Evolutionary conservation across 2,329 filamentous ascomycete genomes (phyloP), one percentile per base, ranked within the genome.

Genomic region (Thelonectria blattea): DNA sequence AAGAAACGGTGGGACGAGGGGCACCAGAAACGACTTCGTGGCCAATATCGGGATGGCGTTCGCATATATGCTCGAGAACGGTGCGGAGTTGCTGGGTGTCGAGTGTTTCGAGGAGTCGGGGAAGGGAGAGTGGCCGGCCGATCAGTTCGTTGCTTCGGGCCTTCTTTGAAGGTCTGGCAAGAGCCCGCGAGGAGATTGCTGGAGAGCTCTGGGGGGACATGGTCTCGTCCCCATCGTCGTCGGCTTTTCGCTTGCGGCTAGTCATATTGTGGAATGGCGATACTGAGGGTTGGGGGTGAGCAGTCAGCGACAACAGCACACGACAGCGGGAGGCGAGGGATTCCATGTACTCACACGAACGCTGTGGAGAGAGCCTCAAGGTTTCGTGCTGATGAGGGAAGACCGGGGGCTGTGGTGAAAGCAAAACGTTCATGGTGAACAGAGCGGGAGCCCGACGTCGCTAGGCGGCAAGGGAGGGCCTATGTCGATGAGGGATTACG

Each of bases 61-160:
- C 91, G 80, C 93, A 97, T 73, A 99, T 91, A 56, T 91, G 89
- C 74, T 93, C 91, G n/a, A 99, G 84, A 1, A 97, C 88, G 37
- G 87, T 88, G 68, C 94, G 89, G 71, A 99, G 85, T 67, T 96
- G 91, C 61, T 91, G 86, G 61, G 89, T 89, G 72, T 96, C 92
- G 46, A 99, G 86, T 0, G 95, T 98, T 79, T 99, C 94, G 64
- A 99, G 88, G n/a, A 99, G 85, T 71, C 95, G 89, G 58, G 83
- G 81, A 8, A 87, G 79, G 2, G 80, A 71, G 43, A 88, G 77
- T 17, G 83, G 83, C 24, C 84, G 80, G n/a, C 85, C 85, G 48
- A 78, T 74, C 61, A 92, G 76, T 68, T 96, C 93, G 68, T 88
- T 83, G 14, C 81, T 80, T 70, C 87, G 80, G 45, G 80, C 74